Evolutionary conservation across 345 rosid genomes (phyloP).

Genomic region (Mangifera indica): DNA sequence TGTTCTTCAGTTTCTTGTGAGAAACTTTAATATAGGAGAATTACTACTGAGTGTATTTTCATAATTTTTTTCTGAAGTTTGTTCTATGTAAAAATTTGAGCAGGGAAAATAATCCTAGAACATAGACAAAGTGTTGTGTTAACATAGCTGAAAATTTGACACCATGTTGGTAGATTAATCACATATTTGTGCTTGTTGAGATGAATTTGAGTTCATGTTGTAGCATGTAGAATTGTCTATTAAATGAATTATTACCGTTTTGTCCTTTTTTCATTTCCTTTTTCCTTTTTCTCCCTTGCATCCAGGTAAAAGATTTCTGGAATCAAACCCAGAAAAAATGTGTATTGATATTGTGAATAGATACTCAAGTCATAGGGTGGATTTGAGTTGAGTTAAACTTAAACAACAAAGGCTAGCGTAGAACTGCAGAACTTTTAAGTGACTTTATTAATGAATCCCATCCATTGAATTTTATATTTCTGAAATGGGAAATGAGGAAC

Average conservation of each 20-base stretch:
- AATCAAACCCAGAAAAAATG: not conserved
- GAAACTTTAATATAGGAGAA: conserved; percentile 1
- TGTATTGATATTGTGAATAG: not conserved
- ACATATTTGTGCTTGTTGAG: not conserved
- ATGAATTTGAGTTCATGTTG: not conserved
- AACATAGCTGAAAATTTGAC: not conserved
- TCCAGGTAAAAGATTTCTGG: not conserved
- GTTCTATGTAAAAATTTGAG: not conserved
- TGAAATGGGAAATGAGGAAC: not conserved
- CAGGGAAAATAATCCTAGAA: not conserved
- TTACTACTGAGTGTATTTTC: not conserved
- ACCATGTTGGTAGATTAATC: not conserved
- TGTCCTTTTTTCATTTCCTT: not conserved
- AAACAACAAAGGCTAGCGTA: no score
- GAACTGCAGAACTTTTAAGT: not conserved
- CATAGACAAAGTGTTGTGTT: not conserved
- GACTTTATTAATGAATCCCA: no score
- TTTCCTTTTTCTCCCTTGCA: not conserved
- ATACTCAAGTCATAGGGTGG: no score
- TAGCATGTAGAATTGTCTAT: not conserved
- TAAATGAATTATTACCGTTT: no score
- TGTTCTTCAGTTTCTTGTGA: not conserved
- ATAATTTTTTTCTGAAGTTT: not conserved
- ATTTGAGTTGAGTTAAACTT: no score
- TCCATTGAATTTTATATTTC: not conserved